phyloP scores from a whole-genome alignment of 768 basidiomycete genomes.

The Calocybe indica region DNA sequence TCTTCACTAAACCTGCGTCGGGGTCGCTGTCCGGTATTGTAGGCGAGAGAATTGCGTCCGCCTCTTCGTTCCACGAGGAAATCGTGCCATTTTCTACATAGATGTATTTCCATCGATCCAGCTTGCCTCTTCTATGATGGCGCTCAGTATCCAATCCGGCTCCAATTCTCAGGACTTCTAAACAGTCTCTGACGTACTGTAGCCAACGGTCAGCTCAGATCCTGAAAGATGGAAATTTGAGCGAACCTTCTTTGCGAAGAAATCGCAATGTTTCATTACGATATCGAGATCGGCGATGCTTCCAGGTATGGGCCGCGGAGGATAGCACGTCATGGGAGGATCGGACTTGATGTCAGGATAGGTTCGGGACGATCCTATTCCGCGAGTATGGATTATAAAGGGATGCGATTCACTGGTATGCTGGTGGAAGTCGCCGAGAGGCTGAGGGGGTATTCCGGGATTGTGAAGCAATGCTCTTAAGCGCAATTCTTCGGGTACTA shows the following conservation, averaged over 20 bases:
- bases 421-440: too few species aligned
- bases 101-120: constrained; percentile 85
- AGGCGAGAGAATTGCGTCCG: constrained; percentile 3
- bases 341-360: constrained; percentile 68
- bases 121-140: constrained; percentile 64
- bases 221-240: neutral
- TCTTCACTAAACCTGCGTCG: constrained; percentile 51
- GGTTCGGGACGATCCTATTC: constrained; percentile 70
- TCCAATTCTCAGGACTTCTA: constrained; percentile 90
- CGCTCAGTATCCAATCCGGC: constrained; percentile 82
- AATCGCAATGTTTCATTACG: constrained; percentile 92
- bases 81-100: constrained; percentile 56
- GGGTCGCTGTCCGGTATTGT: constrained; percentile 28
- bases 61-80: constrained; percentile 17
- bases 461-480: constrained; percentile 54
- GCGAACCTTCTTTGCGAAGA: constrained; percentile 67
- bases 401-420: too few species aligned
- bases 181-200: constrained; percentile 95
- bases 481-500: constrained; percentile 70
- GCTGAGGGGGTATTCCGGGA: constrained; percentile 63
- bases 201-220: neutral
- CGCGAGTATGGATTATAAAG: constrained; percentile 38
- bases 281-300: constrained; percentile 86
- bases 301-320: constrained; percentile 81
- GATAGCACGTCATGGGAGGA: constrained; percentile 67